A percentile compares a stretch with the other conserved stretches of the same genome.
phyloP scores from a whole-genome alignment of 2,329 filamentous ascomycete species.

The Microsporum ferrugineum region DNA sequence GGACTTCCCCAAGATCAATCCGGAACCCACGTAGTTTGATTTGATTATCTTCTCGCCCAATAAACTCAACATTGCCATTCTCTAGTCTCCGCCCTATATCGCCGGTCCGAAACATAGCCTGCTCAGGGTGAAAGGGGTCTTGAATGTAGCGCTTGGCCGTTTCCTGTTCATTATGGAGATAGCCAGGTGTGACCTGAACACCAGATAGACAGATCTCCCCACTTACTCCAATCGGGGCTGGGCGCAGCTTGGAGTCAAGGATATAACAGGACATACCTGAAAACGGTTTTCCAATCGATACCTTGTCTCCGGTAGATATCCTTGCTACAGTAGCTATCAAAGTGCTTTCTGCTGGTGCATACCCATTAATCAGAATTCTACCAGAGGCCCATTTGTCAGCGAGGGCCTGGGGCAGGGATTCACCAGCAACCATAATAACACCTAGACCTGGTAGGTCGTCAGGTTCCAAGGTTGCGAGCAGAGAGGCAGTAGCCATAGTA shows the following conservation, averaged over 20 bases:
- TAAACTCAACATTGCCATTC: slow-evolving; percentile 16
- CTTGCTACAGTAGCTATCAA: background rate
- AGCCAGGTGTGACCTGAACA: slow-evolving; percentile 34
- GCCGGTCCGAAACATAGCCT: slow-evolving; percentile 16
- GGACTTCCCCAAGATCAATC: slow-evolving; percentile 37
- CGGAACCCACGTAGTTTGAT: slow-evolving; percentile 17
- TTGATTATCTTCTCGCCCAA: slow-evolving; percentile 15
- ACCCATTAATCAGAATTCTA: background rate
- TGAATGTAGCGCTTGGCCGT: slow-evolving; percentile 24
- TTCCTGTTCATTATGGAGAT: slow-evolving; percentile 26
- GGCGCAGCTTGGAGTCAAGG: slow-evolving; percentile 10
- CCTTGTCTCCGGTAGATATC: background rate
- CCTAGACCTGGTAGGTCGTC: slow-evolving; percentile 20
- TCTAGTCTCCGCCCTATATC: slow-evolving; percentile 15
- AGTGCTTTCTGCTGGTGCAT: slow-evolving; percentile 3
- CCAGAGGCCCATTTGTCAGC: background rate
- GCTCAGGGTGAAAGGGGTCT: slow-evolving; percentile 19
- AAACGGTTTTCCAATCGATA: background rate
- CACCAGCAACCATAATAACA: background rate
- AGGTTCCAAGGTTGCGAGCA: slow-evolving; percentile 25
- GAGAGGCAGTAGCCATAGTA: slow-evolving; percentile 31
- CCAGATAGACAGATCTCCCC: slow-evolving; percentile 37
- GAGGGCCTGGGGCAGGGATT: background rate
- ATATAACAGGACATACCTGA: background rate
- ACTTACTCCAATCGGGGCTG: slow-evolving; percentile 25